Evolutionary conservation across 805 yeast genomes (phyloP).

Genomic region (Candida cerambycidarum): DNA sequence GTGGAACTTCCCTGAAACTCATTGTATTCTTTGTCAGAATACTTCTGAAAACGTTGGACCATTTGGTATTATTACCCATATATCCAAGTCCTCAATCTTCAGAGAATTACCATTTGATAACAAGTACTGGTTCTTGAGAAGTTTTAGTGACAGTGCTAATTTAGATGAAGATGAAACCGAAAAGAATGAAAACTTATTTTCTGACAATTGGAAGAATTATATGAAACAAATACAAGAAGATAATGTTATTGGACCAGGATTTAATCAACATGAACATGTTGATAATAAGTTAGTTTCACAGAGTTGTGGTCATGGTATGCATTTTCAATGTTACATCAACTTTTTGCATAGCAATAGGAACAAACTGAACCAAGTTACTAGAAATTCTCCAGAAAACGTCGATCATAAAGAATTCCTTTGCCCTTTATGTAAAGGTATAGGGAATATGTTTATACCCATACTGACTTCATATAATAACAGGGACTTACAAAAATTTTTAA

Average conservation of each 20-base stretch:
- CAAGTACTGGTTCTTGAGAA: constrained; percentile 62
- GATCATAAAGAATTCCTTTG: constrained; percentile 77
- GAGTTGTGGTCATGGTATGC: constrained; percentile 96
- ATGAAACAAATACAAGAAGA: constrained; percentile 36
- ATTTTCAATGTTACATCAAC: constrained; percentile 69
- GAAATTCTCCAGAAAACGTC: constrained; percentile 75
- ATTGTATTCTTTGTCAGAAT: constrained; percentile 82
- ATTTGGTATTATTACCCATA: constrained; percentile 71
- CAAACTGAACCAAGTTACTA: constrained; percentile 69
- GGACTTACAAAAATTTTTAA: constrained; percentile 23
- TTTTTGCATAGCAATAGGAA: constrained; percentile 56
- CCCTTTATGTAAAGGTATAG: constrained; percentile 86
- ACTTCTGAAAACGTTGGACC: constrained; percentile 63
- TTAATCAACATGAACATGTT: constrained; percentile 41
- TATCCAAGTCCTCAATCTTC: constrained; percentile 58
- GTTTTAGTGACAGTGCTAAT: constrained; percentile 51
- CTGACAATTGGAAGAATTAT: constrained; percentile 37
- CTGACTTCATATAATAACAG: constrained; percentile 54
- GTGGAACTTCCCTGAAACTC: constrained; percentile 72
- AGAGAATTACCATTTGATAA: constrained; percentile 64
- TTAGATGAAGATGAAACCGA: constrained; percentile 37
- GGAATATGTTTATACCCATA: constrained; percentile 80
- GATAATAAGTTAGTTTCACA: constrained; percentile 52
- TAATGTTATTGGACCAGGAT: constrained; percentile 70
- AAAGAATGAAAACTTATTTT: constrained; percentile 16